phyloP scores from a whole-genome alignment of 1,139 yeast genomes.

The Suhomyces ambrosiae region DNA sequence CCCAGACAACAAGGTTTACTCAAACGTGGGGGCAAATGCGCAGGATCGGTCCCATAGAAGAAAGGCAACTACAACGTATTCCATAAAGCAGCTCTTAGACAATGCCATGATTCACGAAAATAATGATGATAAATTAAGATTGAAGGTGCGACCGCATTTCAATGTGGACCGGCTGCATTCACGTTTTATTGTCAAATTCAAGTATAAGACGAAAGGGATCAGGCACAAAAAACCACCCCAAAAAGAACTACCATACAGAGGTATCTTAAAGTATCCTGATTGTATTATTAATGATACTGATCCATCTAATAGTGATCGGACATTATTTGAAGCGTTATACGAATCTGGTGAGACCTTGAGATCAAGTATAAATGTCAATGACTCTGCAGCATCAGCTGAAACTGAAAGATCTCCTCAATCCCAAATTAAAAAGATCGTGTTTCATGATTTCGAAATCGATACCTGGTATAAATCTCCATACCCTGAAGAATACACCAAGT shows the following conservation, averaged over 20 bases:
- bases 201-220: conserved; percentile 1
- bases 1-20: conserved; percentile 29
- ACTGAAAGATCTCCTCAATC: conserved; percentile 19
- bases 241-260: conserved; percentile 62
- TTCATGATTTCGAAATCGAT: conserved; percentile 71
- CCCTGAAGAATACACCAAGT: conserved; percentile 79
- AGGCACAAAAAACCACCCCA: background rate
- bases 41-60: conserved; percentile 25
- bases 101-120: conserved; percentile 11
- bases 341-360: conserved; percentile 28
- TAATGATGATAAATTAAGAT: background rate
- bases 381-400: conserved; percentile 2
- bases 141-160: conserved; percentile 4
- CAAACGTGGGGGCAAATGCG: conserved; percentile 20
- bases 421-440: conserved; percentile 57
- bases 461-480: conserved; percentile 96
- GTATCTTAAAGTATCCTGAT: conserved; percentile 59
- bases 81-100: conserved; percentile 17
- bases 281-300: conserved; percentile 63
- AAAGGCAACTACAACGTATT: conserved; percentile 16
- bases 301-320: conserved; percentile 57
- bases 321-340: conserved; percentile 40
- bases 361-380: conserved; percentile 6
- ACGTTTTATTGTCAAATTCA: conserved; percentile 7
- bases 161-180: conserved; percentile 1